Evolutionary conservation across 306 rosid genomes (phyloP), one percentile per base, ranked within the genome.

Genomic region (Cucumis hystrix): DNA sequence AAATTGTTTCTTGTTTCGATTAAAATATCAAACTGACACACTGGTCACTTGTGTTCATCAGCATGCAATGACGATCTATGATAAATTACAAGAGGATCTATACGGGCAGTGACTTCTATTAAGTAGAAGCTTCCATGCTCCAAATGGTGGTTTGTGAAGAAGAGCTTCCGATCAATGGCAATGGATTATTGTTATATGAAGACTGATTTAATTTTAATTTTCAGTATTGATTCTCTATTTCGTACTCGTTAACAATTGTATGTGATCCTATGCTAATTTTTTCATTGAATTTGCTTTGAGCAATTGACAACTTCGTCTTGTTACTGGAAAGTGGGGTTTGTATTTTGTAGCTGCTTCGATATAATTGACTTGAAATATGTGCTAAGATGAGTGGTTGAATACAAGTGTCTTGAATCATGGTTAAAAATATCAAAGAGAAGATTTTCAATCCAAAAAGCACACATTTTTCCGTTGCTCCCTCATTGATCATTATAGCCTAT

Each of bases 31-130:
- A 49, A 25, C 43, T 71, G 14, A 69, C 69, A 23, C 66, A 68
- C 57, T 51, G 52, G 41, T 65, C 52, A 30, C 59, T 30, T 65
- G 47, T 61, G 37, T 63, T 83, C 70, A 88, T 86, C 96, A 92
- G 97, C 91, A 86, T 87, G 89, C 96, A 87, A 88, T 87, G 93
- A 23, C 25, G 25, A 23, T 23, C 25, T 23, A 88, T 90, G 87
- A 88, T 88, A 80, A 86, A 25, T 88, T 79, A 68, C 86, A 86
- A 51, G 86, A 86, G 87, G 91, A 78, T 79, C 81, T 77, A 84
- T 39, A 86, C 85, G 85, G 86, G 82, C 89, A 74, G 79, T 88
- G 86, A 86, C 82, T 33, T 82, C 74, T 79, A 80, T 80, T 82
- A 81, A 8, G 18, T 79, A 75, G 84, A 81, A 81, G 81, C 77